Evolutionary conservation across 2,329 filamentous ascomycete genomes (phyloP), one percentile per base, ranked within the genome.

Genomic region (Alternaria sp.): DNA sequence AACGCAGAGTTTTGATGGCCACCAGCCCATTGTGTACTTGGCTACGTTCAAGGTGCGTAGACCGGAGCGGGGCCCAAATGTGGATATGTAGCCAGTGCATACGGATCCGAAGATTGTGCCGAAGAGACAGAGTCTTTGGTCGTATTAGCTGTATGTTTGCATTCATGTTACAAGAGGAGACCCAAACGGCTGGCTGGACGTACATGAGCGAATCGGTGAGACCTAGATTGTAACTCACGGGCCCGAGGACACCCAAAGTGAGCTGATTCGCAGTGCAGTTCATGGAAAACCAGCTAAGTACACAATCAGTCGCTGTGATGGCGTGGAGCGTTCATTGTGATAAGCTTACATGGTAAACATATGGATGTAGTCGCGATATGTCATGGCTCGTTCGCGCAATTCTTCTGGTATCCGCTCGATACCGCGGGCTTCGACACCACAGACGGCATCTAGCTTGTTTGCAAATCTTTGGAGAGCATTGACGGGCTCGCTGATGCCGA

Each of bases 11-110:
- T 89, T 89, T 52, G 84, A 84, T 3, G 87, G 87, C 80, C 84
- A 89, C 84, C 85, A 89, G 12, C 87, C 87, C 85, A 89, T 89
- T 5, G 84, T 80, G 68, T 87, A 89, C 20, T 87, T 82, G 1
- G 67, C 70, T 9, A 73, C 68, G 36, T 86, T 84, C 16, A 71
- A 49, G 4, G 62, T 66, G 9, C 64, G 61, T 3, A 68, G 57
- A 18, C 69, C 66, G 16, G 66, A 66, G 27, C 48, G 54, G 4
- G 69, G 69, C 5, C 69, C 68, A 40, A 69, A 71, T 4, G 69
- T 71, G 0, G 65, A 65, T 34, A 72, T 72, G 38, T 72, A 72
- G 4, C 65, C 67, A 0, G 69, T 69, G 41, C 64, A 71, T 5
- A 70, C 41, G 3, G 65, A 68, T 14, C 69, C 70, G 25, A 70